Conservation (phyloP, 2,329 filamentous ascomycete genomes). For the Ceratocystis variospora region DNA sequence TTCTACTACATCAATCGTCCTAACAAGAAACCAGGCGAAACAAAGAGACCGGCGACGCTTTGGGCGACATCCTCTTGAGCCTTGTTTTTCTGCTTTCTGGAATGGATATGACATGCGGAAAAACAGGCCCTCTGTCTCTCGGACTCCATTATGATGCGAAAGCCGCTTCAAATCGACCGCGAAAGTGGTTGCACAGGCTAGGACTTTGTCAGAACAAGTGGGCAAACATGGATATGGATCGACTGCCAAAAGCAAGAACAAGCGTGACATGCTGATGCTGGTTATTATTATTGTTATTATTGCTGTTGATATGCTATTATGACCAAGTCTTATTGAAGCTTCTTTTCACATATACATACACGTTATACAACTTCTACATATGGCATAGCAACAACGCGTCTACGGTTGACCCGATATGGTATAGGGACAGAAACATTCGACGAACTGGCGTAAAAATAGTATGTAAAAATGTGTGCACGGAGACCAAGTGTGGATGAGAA, state of each 20-base stretch:
- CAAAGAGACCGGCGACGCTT: no score
- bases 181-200: not conserved
- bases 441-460: constrained; percentile 7
- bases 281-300: not conserved
- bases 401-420: not conserved
- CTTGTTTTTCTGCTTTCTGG: no score
- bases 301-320: not conserved
- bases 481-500: not conserved
- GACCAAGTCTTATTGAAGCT: not conserved
- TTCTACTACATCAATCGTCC: no score
- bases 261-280: not conserved
- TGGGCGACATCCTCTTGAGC: no score
- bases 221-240: constrained; percentile 7
- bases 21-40: no score
- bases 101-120: not conserved
- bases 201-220: not conserved
- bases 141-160: not conserved
- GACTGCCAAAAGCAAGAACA: not conserved
- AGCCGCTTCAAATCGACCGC: no score
- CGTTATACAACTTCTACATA: not conserved
- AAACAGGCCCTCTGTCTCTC: not conserved
- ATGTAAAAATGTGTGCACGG: not conserved
- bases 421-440: constrained; percentile 5
- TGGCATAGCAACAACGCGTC: not conserved
- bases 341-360: not conserved